These are phyloP conservation scores for Macrophomina tecta DNA, from an alignment of 2,329 filamentous ascomycete genomes.

Conservation along the genomic window DNA sequence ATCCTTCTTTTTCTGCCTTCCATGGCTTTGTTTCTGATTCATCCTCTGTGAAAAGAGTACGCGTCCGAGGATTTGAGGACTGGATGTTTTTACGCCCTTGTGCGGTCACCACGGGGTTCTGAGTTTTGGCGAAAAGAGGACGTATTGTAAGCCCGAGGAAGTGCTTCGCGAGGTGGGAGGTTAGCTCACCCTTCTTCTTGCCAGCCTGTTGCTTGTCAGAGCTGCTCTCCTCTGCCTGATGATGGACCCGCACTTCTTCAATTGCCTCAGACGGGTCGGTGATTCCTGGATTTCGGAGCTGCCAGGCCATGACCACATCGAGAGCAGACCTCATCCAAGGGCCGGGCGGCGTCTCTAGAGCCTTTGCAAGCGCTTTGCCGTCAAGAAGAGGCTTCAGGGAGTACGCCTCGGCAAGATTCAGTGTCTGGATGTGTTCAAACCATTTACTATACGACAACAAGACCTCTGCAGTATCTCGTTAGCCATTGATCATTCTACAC, in stretches of 20 bases:
- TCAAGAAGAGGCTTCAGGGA: slow-evolving; percentile 65
- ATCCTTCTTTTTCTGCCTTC: slow-evolving; percentile 60
- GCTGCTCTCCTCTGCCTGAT: slow-evolving; percentile 33
- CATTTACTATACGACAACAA: slow-evolving; percentile 61
- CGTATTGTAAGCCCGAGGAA: slow-evolving; percentile 69
- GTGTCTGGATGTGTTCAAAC: slow-evolving; percentile 56
- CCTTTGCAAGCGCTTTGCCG: slow-evolving; percentile 73
- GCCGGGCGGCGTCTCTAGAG: slow-evolving; percentile 71
- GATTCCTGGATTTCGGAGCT: slow-evolving; percentile 76
- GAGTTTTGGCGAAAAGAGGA: slow-evolving; percentile 62
- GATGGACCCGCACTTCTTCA: slow-evolving; percentile 48
- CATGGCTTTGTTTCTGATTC: slow-evolving; percentile 61
- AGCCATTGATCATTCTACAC: not conserved
- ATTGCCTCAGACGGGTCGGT: slow-evolving; percentile 61
- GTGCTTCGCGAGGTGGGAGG: slow-evolving; percentile 55
- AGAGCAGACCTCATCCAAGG: slow-evolving; percentile 85
- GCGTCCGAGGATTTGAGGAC: slow-evolving; percentile 40
- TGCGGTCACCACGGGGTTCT: slow-evolving; percentile 53
- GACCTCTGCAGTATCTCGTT: slow-evolving; percentile 44
- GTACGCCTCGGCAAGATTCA: slow-evolving; percentile 59
- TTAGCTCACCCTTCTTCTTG: slow-evolving; percentile 55
- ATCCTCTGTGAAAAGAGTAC: slow-evolving; percentile 41
- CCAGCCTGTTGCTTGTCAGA: slow-evolving; percentile 26
- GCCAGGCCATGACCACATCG: slow-evolving; percentile 84
- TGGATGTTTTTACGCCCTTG: slow-evolving; percentile 62